Conservation (phyloP, 2,329 filamentous ascomycete genomes). For the Arthroderma uncinatum region DNA sequence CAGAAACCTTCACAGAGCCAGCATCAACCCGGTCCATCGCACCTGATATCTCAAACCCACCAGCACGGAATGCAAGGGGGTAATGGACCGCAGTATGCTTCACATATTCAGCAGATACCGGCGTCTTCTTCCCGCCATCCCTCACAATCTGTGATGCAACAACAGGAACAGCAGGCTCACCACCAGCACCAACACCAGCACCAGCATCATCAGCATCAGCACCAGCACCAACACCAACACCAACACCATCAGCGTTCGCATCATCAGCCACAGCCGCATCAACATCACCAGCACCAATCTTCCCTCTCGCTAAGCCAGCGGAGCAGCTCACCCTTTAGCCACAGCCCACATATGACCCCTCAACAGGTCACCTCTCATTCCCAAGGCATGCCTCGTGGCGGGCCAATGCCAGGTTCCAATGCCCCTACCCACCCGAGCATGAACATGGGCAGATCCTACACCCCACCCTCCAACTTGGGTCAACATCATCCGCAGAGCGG, state of each 20-base stretch:
- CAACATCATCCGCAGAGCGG: constrained; percentile 15
- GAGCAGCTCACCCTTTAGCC: constrained; percentile 12
- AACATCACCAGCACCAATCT: constrained; percentile 26
- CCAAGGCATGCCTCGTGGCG: constrained; percentile 16
- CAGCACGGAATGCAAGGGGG: constrained; percentile 4
- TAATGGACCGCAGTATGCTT: not conserved
- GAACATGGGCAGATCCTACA: constrained; percentile 28
- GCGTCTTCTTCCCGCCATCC: constrained; percentile 5
- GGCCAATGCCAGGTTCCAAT: constrained; percentile 6
- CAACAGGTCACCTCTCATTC: not conserved
- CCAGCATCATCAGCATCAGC: constrained; percentile 14
- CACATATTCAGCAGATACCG: constrained; percentile 1
- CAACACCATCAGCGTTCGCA: constrained; percentile 27
- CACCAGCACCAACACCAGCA: constrained; percentile 12
- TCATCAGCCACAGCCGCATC: constrained; percentile 23
- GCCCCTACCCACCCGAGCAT: not conserved
- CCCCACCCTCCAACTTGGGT: constrained; percentile 28
- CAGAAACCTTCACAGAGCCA: constrained; percentile 5
- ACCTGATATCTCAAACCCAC: not conserved
- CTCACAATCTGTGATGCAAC: constrained; percentile 3
- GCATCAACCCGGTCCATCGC: constrained; percentile 1
- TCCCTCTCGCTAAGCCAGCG: constrained; percentile 24
- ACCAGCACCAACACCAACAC: constrained; percentile 14
- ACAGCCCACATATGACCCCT: constrained; percentile 1
- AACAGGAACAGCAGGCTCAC: constrained; percentile 8